phyloP scores from a whole-genome alignment of 768 basidiomycete species.

The Kwoniella heveanensis region DNA sequence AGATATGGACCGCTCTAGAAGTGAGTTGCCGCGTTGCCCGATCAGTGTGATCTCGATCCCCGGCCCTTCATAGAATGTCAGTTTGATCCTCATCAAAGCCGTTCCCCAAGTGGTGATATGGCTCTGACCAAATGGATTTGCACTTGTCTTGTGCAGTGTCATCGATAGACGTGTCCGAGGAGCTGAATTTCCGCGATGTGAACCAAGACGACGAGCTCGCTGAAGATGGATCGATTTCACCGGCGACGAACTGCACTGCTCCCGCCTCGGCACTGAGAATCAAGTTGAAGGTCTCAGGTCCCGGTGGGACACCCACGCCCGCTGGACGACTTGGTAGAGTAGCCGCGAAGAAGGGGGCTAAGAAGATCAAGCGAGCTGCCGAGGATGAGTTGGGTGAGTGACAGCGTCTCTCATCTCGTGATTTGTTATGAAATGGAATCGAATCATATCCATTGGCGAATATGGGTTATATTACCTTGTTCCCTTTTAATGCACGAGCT shows the following conservation, averaged over 20 bases:
- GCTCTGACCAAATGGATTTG: neutral
- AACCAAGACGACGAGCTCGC: constrained; percentile 27
- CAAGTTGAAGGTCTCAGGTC: constrained; percentile 28
- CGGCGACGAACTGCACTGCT: constrained; percentile 2
- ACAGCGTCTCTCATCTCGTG: too few species aligned
- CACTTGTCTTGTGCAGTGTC: neutral
- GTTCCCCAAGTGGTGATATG: too few species aligned
- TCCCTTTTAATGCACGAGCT: too few species aligned
- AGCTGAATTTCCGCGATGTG: constrained; percentile 14
- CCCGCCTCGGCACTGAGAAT: constrained; percentile 30
- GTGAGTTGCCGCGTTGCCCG: too few species aligned
- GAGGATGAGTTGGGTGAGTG: constrained; percentile 35
- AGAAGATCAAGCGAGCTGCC: constrained; percentile 37
- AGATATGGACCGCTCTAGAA: constrained; percentile 13
- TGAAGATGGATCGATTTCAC: constrained; percentile 7
- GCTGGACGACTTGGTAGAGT: constrained; percentile 16
- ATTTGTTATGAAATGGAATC: too few species aligned
- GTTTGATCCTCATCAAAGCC: too few species aligned
- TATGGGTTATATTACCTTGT: too few species aligned
- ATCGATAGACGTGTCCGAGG: neutral
- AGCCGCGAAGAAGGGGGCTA: constrained; percentile 40
- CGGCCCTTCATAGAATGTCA: too few species aligned
- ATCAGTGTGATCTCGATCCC: too few species aligned
- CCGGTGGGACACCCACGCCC: neutral
- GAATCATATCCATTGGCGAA: too few species aligned